Evolutionary conservation across 768 basidiomycete species (phyloP), one percentile per base, ranked within the genome.

Genomic region (Leccinum rimulosum): DNA sequence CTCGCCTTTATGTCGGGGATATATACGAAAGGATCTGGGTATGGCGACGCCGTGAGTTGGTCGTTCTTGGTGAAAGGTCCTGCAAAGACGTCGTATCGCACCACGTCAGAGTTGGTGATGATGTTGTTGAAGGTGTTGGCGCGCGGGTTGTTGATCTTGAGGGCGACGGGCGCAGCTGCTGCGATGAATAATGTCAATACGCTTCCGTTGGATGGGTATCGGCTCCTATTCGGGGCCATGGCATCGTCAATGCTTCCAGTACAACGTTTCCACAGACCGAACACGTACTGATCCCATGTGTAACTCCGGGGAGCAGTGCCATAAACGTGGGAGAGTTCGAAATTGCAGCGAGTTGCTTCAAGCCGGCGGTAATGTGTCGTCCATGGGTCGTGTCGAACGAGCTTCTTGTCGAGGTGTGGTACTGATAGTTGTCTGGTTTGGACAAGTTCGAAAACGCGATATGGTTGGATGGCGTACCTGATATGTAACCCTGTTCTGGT

Each of bases 61-160:
- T 94, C 91, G 68, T 93, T 89, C 70, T 84, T 84, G 28, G 87
- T 88, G 75, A 94, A 93, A 2, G 83, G 67, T 2, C 91, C 91
- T 1, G 78, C 63, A 66, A 84, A 85, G 54, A 92, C 70, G 64
- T 88, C 81, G 73, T 85, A 91, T 52, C 89, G 84, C 65, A 84
- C 76, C 11, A 79, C 82, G 9, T 82, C 87, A 2, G 86, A 80
- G 72, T 88, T 86, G 53, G 77, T 73, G 57, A 91, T 82, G 69
- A 88, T 82, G 64, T 89, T 75, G 63, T 80, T 85, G 33, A 88
- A 84, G 51, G 82, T 80, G 3, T 69, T 70, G 4, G 82, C 79
- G 27, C 88, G 83, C 3, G 83, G 75, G 70, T 89, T 89, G 75
- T 88, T 86, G 66, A 84, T 71, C 5, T 80, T 71, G 36, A 88